Base-by-base conservation (phyloP, 169 alveolate species). In the Ichthyophthirius multifiliis region DNA sequence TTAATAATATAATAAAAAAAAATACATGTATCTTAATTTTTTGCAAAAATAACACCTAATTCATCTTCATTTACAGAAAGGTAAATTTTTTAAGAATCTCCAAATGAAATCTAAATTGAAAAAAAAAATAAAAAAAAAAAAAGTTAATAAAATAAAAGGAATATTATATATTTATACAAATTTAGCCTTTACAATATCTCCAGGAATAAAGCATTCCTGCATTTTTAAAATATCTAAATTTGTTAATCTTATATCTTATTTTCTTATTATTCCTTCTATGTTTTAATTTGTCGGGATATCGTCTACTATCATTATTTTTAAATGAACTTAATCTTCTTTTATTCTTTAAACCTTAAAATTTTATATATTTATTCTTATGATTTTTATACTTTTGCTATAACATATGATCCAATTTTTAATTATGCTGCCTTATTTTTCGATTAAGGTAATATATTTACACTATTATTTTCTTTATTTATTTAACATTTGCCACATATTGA, bases 1-100 rank as follows among this genome's bases (percentile, higher is more conserved):
- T 55, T 15, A 55, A 27, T 55, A 55, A 4, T 15, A 10, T 55
- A 15, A 16, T 4, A 20, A 27, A 18, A 3, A 27, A 87, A 64
- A 67, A 76, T 83, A 30, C 90, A 76, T 65, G 92, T 84, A 75
- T 89, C 83, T 46, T 82, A 75, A 34, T 83, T 55, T 73, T 89
- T 87, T 0, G 95, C 95, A 63, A 93, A 89, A n/a, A 90, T 86
- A 16, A 93, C 97, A 41, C 97, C 97, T 63, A 87, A 76, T 39
- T 91, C 88, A 65, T 76, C 88, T 35, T 86, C 94, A 32, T 86
- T 91, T 5, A 94, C 89, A 4, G 91, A 67, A 6, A 91, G 74
- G 67, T 86, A 88, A 46, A 91, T 62, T 20, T 37, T 78, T 48
- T 78, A 74, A 27, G 90, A 75, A 65, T 83, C 90, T 31, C 90